Conservation (phyloP, 192 early-diverging fungal genomes). For the Chytriomyces sp. region DNA sequence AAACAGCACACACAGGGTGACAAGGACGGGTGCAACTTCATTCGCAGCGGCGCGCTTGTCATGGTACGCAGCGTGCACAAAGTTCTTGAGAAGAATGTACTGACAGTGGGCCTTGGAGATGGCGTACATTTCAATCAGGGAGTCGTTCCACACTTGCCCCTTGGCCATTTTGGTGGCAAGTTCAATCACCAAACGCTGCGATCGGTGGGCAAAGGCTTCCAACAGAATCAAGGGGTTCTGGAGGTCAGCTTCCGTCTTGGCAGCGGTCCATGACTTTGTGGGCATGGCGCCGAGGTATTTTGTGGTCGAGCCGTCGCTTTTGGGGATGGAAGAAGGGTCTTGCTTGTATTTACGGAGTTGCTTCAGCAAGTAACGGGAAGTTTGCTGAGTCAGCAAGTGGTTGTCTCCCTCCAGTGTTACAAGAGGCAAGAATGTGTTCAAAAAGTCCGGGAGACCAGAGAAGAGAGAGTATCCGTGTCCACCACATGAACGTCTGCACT, state of each 20-base stretch:
- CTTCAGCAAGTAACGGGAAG: slow-evolving; percentile 77
- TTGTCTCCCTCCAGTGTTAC: slow-evolving; percentile 71
- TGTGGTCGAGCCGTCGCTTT: slow-evolving; percentile 61
- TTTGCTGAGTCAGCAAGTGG: slow-evolving; percentile 83
- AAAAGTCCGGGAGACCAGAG: slow-evolving; percentile 75
- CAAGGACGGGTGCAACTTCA: slow-evolving; percentile 60
- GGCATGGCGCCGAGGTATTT: slow-evolving; percentile 60
- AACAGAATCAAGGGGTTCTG: slow-evolving; percentile 67
- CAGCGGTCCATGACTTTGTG: slow-evolving; percentile 2
- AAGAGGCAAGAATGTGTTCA: slow-evolving; percentile 85
- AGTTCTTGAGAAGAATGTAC: slow-evolving; percentile 75
- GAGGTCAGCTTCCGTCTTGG: slow-evolving; percentile 47
- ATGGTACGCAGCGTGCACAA: slow-evolving; percentile 63
- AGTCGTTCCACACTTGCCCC: slow-evolving; percentile 74
- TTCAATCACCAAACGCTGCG: slow-evolving; percentile 66
- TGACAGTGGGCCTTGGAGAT: slow-evolving; percentile 81
- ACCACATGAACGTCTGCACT: slow-evolving; percentile 89
- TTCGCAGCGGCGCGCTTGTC: slow-evolving; percentile 50
- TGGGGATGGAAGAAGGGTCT: slow-evolving; percentile 52
- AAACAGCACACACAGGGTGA: slow-evolving; percentile 78
- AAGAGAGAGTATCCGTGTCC: slow-evolving; percentile 94
- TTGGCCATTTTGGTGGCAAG: slow-evolving; percentile 69
- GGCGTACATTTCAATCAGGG: slow-evolving; percentile 75
- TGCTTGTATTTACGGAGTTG: slow-evolving; percentile 61
- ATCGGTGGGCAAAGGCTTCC: slow-evolving; percentile 74